These are phyloP conservation scores for Alopecurus myosuroides DNA, from an alignment of 176 grass and related monocot genomes.

Conservation along the genomic window DNA sequence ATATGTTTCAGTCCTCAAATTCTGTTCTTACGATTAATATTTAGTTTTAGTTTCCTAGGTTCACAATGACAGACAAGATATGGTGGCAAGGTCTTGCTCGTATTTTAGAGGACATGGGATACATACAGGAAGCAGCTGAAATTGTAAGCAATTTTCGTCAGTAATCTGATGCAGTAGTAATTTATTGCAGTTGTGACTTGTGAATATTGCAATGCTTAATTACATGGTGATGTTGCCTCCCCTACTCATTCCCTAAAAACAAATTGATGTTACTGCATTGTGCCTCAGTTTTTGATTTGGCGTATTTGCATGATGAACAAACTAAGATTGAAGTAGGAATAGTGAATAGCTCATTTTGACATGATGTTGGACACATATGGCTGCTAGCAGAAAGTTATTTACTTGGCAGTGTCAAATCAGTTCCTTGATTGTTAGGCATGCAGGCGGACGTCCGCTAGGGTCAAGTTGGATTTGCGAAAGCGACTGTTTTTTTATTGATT, in stretches of 20 bases:
- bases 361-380: neutral
- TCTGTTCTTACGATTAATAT: slow-evolving; percentile 3
- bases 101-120: slow-evolving; percentile 57
- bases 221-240: neutral
- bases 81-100: slow-evolving; percentile 92
- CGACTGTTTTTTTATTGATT: too few relatives aligned
- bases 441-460: too few relatives aligned
- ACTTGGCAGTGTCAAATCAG: neutral
- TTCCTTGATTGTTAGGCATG: slow-evolving; percentile 15
- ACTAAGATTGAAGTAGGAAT: neutral
- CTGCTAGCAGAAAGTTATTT: neutral
- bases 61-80: slow-evolving; percentile 50
- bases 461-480: too few relatives aligned
- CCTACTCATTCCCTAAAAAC: neutral
- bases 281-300: neutral
- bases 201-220: neutral
- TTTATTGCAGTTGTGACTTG: neutral
- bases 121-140: slow-evolving; percentile 74
- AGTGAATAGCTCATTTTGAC: neutral
- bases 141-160: slow-evolving; percentile 50
- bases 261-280: neutral
- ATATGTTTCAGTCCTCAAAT: neutral
- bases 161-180: neutral
- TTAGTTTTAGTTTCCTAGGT: slow-evolving; percentile 56
- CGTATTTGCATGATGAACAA: neutral